A percentile compares a stretch with the other conserved stretches of the same genome.
Conservation (phyloP, 306 rosid species). For the Abrus pulchellus region DNA sequence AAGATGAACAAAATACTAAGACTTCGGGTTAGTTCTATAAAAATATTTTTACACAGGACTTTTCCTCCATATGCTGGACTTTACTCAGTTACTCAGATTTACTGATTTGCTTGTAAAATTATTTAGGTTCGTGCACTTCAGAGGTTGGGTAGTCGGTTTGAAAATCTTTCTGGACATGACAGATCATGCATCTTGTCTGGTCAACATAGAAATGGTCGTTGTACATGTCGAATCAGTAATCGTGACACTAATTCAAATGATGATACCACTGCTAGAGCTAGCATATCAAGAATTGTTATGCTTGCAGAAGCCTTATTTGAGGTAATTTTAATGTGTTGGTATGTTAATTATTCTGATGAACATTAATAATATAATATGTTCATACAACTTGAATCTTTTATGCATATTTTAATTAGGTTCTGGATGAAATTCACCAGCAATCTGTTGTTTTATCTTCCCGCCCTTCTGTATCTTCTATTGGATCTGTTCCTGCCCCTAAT, state of each 20-base stretch:
- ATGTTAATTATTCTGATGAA: not conserved
- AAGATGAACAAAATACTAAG: not conserved
- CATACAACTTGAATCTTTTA: conserved; percentile 42
- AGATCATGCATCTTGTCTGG: conserved; percentile 84
- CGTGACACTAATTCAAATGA: conserved; percentile 62
- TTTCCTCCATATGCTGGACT: not conserved
- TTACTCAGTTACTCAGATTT: not conserved
- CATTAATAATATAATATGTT: not conserved
- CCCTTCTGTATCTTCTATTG: conserved; percentile 84
- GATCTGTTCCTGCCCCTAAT: conserved; percentile 89
- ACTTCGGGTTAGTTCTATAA: not conserved
- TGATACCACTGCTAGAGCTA: conserved; percentile 80
- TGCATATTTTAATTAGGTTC: conserved; percentile 81
- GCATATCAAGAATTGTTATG: conserved; percentile 93
- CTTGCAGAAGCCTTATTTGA: conserved; percentile 93
- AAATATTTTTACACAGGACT: not conserved
- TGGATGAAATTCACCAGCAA: conserved; percentile 99
- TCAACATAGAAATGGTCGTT: conserved; percentile 80
- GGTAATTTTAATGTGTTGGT: conserved; percentile 55
- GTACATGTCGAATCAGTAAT: conserved; percentile 68
- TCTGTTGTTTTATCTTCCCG: conserved; percentile 87
- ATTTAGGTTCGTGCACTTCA: conserved; percentile 93
- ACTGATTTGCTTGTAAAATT: conserved; percentile 35
- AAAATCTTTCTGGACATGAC: conserved; percentile 87
- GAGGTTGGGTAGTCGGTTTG: conserved; percentile 87